A percentile compares a stretch with the other conserved stretches of the same genome.
These are phyloP conservation scores for Mucor plumbeus DNA, from an alignment of 371 early-diverging fungal genomes.

Conservation along the genomic window DNA sequence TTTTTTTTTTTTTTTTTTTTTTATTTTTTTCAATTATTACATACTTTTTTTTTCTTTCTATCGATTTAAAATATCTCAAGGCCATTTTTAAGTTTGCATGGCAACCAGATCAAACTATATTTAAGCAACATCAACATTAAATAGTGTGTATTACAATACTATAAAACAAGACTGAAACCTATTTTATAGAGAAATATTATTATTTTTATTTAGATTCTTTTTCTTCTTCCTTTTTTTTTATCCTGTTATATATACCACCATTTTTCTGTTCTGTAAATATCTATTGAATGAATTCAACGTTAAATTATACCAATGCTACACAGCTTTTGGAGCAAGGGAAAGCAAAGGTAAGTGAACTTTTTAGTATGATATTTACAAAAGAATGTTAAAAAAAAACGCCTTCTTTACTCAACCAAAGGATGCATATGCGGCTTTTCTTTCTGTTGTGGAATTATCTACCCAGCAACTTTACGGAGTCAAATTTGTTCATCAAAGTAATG, in stretches of 20 bases:
- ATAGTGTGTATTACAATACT: neutral
- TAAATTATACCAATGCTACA: slow-evolving; percentile 39
- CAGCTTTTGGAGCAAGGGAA: slow-evolving; percentile 42
- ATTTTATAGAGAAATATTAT: neutral
- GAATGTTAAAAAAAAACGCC: neutral
- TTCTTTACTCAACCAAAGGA: slow-evolving; percentile 32
- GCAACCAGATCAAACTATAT: slow-evolving; percentile 3
- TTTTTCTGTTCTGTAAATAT: slow-evolving; percentile 8
- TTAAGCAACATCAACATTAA: neutral
- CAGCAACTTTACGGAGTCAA: slow-evolving; percentile 44
- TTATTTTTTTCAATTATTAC: neutral
- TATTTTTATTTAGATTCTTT: neutral
- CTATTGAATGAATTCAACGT: slow-evolving; percentile 6
- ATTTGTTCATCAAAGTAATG: slow-evolving; percentile 54
- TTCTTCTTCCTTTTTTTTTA: neutral
- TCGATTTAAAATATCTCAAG: neutral
- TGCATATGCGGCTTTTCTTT: slow-evolving; percentile 47
- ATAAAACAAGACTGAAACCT: slow-evolving; percentile 5
- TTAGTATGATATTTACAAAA: neutral
- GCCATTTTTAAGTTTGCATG: neutral
- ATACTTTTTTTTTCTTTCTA: neutral
- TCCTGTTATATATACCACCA: slow-evolving; percentile 12
- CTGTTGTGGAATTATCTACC: slow-evolving; percentile 38
- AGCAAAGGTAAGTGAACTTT: slow-evolving; percentile 29
- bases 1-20: no score